A percentile compares a stretch with the other conserved stretches of the same genome.
phyloP scores from a whole-genome alignment of 176 grass and related monocot species.

The Luzula sylvatica region DNA sequence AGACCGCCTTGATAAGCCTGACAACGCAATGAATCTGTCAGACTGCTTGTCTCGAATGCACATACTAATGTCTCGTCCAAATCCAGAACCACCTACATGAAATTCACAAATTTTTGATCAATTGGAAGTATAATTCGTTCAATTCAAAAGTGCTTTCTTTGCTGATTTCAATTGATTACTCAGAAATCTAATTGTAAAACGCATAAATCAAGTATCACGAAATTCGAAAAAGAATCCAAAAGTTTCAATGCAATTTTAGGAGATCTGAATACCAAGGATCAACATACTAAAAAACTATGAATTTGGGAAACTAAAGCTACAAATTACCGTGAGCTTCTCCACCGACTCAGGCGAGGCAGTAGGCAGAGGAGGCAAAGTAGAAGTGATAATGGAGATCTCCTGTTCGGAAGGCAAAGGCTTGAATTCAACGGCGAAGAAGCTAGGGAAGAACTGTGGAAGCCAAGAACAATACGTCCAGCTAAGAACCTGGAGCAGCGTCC shows the following conservation, averaged over 20 bases:
- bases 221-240: no score
- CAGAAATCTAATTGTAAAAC: background rate
- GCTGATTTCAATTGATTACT: background rate
- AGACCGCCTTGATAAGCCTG: constrained; percentile 58
- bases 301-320: no score
- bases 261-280: background rate
- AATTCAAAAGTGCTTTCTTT: background rate
- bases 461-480: constrained; percentile 33
- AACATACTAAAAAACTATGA: background rate
- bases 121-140: background rate
- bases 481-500: constrained; percentile 41
- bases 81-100: constrained; percentile 72
- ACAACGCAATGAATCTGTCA: constrained; percentile 39
- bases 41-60: constrained; percentile 58
- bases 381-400: constrained; percentile 4
- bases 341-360: background rate
- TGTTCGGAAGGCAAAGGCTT: constrained; percentile 38
- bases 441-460: constrained; percentile 27
- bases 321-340: constrained; percentile 26
- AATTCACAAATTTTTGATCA: background rate
- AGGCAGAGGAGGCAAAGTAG: background rate
- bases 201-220: no score
- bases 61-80: constrained; percentile 87
- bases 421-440: constrained; percentile 43
- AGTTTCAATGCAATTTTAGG: background rate